Evolutionary conservation across 306 rosid genomes (phyloP), one percentile per base, ranked within the genome.

Genomic region (Trifolium pratense): DNA sequence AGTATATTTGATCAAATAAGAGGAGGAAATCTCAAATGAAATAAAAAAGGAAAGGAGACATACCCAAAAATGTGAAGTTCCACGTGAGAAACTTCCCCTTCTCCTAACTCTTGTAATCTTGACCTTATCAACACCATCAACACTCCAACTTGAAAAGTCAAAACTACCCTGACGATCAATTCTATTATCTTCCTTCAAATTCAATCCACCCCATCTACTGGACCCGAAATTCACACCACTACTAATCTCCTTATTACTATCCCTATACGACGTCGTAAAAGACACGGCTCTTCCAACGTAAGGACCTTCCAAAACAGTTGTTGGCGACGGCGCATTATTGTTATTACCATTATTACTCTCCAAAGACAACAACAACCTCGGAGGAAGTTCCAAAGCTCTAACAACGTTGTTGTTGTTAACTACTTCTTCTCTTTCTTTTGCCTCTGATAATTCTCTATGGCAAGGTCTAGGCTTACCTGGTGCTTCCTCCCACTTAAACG

Each of bases 401-500:
- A 48, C 86, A 10, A 20, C 82, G 14, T 11, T 2, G 11, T 15
- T 4, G 39, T 34, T 34, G 39, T 36, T 36, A 36, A 8, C 9
- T 10, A 21, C 68, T 0, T 36, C 68, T 0, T 48, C 31, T 37
- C 14, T 63, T 17, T 63, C 68, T 37, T 3, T 68, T 13, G 81
- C 79, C 66, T 86, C 69, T 16, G 78, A 31, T 16, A 78, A 31
- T 31, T 74, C 53, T 17, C 25, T 52, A 39, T 64, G 52, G 39
- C 74, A 49, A 23, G 67, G 70, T 51, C 89, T 70, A 1, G 97
- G 96, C 85, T 86, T 93, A 5, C 98, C 98, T 7, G 98, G 98
- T 9, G 86, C 97, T 76, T 86, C 98, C 81, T 93, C 98, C 98
- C 98, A 93, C 55, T 80, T 70, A 68, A 93, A 93, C 0, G 98